These are phyloP conservation scores for Moesziomyces parantarcticus DNA, from an alignment of 1,284 basidiomycete species.

Conservation along the genomic window DNA sequence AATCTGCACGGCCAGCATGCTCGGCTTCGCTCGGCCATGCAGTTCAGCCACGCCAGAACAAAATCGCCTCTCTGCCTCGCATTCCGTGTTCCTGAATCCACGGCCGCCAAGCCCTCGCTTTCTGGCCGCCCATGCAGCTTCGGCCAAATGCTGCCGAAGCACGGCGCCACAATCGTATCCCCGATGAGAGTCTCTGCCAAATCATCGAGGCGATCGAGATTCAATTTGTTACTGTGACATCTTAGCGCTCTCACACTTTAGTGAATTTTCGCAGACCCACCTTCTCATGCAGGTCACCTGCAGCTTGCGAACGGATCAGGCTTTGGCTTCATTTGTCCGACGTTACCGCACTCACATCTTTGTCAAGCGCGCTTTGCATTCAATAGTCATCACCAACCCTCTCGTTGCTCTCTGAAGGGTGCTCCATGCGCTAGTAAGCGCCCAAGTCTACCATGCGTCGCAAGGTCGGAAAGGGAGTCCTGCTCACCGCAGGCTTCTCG, in stretches of 20 bases:
- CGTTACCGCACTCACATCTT: too few species aligned
- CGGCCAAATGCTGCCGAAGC: not conserved
- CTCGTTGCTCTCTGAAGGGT: too few species aligned
- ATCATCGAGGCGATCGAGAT: too few species aligned
- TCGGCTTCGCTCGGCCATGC: not conserved
- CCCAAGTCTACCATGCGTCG: constrained; percentile 17
- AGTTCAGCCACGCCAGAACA: not conserved
- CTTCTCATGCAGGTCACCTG: not conserved
- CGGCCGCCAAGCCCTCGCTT: not conserved
- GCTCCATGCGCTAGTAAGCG: not conserved
- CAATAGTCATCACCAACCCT: too few species aligned
- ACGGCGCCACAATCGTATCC: not conserved
- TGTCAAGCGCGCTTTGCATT: too few species aligned
- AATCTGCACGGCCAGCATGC: not conserved
- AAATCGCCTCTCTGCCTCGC: not conserved
- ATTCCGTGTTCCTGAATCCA: not conserved
- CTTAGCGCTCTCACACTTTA: not conserved
- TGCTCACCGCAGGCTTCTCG: constrained; percentile 39
- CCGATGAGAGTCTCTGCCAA: not conserved
- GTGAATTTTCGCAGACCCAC: not conserved
- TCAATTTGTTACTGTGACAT: too few species aligned
- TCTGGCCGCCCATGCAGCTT: not conserved
- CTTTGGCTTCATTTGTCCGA: not conserved
- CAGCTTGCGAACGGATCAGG: not conserved
- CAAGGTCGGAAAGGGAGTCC: constrained; percentile 24